Evolutionary conservation across 2,329 filamentous ascomycete genomes (phyloP).

Genomic region (Botrytis tulipae): DNA sequence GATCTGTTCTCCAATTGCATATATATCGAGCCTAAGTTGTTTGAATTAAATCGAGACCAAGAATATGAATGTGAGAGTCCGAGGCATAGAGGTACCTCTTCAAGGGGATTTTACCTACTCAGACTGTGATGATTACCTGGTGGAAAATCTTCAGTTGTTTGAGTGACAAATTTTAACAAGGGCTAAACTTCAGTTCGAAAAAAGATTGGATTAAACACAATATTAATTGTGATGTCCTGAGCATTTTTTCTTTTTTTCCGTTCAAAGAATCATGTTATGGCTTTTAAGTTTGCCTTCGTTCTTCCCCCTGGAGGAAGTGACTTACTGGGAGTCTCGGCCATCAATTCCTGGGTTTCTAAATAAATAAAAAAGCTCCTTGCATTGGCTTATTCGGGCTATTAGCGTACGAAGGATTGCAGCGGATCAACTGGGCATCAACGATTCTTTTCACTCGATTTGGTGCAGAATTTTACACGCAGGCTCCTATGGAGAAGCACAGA

Average conservation of each 20-base stretch:
- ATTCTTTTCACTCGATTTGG: background rate
- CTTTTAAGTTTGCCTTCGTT: background rate
- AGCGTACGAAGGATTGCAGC: background rate
- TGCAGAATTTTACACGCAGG: background rate
- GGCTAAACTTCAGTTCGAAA: too few species aligned
- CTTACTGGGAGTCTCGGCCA: background rate
- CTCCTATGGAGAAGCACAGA: background rate
- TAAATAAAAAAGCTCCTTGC: background rate
- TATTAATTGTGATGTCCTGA: background rate
- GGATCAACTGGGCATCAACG: background rate
- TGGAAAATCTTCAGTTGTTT: background rate
- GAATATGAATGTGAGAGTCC: too few species aligned
- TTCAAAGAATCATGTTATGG: background rate
- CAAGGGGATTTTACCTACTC: too few species aligned
- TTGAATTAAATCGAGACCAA: background rate
- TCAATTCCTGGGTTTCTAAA: background rate
- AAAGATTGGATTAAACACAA: too few species aligned
- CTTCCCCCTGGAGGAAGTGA: background rate
- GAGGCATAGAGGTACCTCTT: background rate
- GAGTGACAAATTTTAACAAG: too few species aligned
- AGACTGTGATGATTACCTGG: rapidly evolving
- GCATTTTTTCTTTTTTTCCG: background rate
- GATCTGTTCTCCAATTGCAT: background rate
- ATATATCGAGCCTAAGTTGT: too few species aligned
- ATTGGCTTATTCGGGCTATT: background rate